phyloP scores from a whole-genome alignment of 2,329 filamentous ascomycete species.

The Xylaria digitata region DNA sequence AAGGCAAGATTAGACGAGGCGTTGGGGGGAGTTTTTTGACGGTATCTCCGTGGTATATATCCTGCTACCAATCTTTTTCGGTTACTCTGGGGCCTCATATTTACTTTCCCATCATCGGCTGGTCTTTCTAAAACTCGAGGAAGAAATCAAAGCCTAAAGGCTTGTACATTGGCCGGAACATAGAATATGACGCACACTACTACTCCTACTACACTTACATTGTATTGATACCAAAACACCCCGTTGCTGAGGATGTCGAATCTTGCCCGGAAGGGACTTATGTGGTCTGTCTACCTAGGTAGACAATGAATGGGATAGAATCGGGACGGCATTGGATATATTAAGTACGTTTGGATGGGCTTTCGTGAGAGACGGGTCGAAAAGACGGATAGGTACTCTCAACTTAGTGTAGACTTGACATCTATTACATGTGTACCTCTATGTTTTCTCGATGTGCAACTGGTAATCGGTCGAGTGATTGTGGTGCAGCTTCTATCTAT shows the following conservation, averaged over 20 bases:
- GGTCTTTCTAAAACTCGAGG: neutral
- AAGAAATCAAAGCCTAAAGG: slow-evolving; percentile 2
- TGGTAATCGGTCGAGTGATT: neutral
- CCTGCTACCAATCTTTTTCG: neutral
- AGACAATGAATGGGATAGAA: neutral
- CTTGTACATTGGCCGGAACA: slow-evolving; percentile 6
- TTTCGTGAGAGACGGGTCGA: slow-evolving; percentile 1
- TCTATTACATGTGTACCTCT: neutral
- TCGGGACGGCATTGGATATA: neutral
- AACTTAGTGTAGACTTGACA: slow-evolving; percentile 32
- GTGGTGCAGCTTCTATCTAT: neutral
- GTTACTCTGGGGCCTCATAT: slow-evolving; percentile 18
- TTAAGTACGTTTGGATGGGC: slow-evolving; percentile 9
- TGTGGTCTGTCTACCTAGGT: neutral
- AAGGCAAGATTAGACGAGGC: slow-evolving; percentile 38
- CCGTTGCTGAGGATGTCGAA: slow-evolving; percentile 35
- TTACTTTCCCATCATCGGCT: slow-evolving; percentile 1
- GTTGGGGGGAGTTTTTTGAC: slow-evolving; percentile 28
- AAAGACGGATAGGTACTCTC: slow-evolving; percentile 26
- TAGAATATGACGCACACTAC: slow-evolving; percentile 18
- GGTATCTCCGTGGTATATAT: slow-evolving; percentile 26
- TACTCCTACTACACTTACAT: too few relatives aligned
- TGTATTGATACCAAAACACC: slow-evolving; percentile 21
- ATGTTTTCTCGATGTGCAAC: neutral
- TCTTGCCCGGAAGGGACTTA: slow-evolving; percentile 26